Evolutionary conservation across 202 grass and related monocot species (phyloP), one percentile per base, ranked within the genome.

Genomic region (Zizania palustris): DNA sequence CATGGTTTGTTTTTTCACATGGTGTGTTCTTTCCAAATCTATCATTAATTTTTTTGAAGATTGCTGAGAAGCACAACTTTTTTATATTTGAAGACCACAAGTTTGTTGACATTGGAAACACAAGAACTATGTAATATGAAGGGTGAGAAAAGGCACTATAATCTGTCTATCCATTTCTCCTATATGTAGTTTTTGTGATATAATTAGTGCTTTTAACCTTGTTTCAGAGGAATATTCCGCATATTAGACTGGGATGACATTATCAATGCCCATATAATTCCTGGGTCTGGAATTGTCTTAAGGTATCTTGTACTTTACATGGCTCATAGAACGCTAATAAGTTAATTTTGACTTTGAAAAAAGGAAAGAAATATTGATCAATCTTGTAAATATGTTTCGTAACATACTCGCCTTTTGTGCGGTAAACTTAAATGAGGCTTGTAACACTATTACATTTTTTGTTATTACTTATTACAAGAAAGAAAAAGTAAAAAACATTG

Each of bases 241-340:
- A 98, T 94, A 77, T 83, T 88, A 60, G 95, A 98, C 18, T 98
- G 95, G 91, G 95, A 91, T 9, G 91, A 98, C 74, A 92, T 98
- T 63, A 82, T 90, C 73, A 98, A 90, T 83, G 95, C 89, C 0
- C 95, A 94, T 82, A 85, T 92, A 70, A 79, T 98, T 15, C 84
- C 91, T 70, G 89, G 91, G 78, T 89, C 91, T 78, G 95, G 91
- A 85, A 92, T 98, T 55, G 74, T 98, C 40, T 92, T 55, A 98
- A 92, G 95, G 95, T 98, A 58, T 63, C 18, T 0, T 38, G 18
- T 65, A 3, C 72, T 34, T 73, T 69, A 11, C 50, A 37, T 46
- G 1, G 3, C 10, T 51, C 33, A n/a, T 15, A 41, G 2, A 22
- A 28, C 34, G 60, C 7, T 59, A 44, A 5, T 58, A 35, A 64